Percentiles rank a stretch among this genome's conserved stretches.
phyloP scores from a whole-genome alignment of 2,329 filamentous ascomycete species.

The Trichoderma sp. region DNA sequence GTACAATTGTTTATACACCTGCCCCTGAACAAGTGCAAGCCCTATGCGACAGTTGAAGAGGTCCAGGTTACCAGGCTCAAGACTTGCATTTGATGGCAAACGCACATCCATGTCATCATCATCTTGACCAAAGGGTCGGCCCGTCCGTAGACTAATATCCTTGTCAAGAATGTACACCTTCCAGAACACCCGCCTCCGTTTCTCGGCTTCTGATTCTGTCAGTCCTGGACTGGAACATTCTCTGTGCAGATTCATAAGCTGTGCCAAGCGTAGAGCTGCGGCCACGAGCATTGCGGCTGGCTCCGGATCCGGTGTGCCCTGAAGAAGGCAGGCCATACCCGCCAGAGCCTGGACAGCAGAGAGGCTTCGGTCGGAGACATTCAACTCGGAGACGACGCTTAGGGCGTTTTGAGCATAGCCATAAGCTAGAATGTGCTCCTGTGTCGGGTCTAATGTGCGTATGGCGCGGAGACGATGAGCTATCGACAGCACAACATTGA shows the following conservation, averaged over 20 bases:
- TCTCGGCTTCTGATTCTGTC: not conserved
- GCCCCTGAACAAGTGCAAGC: constrained; percentile 5
- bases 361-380: not conserved
- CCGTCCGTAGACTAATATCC: constrained; percentile 3
- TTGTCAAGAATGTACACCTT: constrained; percentile 10
- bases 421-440: not conserved
- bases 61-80: not conserved
- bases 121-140: constrained; percentile 5
- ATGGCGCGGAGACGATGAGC: constrained; percentile 10
- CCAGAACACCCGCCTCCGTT: constrained; percentile 8
- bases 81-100: not conserved
- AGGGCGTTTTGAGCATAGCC: constrained; percentile 5
- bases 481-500: constrained; percentile 12
- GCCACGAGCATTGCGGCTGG: constrained; percentile 4
- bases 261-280: constrained; percentile 2
- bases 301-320: not conserved
- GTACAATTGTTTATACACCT: constrained; percentile 4
- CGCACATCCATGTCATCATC: constrained; percentile 9
- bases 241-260: constrained; percentile 8
- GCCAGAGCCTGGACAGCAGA: constrained; percentile 7
- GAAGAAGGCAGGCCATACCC: constrained; percentile 7
- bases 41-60: constrained; percentile 11
- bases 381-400: constrained; percentile 2
- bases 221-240: not conserved
- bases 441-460: not conserved